Evolutionary conservation across 345 rosid species (phyloP).

Genomic region (Erucastrum elatum): DNA sequence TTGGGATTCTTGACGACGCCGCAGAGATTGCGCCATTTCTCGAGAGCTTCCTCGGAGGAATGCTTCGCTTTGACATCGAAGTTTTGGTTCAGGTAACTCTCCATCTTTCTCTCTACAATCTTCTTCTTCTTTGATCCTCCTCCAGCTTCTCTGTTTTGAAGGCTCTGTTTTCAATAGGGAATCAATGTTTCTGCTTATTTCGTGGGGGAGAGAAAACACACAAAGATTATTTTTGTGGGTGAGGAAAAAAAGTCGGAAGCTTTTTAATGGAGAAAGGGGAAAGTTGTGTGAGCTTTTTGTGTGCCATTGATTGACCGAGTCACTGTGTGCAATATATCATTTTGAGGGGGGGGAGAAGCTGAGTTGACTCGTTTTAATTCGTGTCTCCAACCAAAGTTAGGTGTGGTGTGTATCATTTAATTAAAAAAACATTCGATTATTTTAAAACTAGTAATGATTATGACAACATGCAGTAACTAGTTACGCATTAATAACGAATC

Average conservation of each 20-base stretch:
- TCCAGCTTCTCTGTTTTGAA: conserved; percentile 1
- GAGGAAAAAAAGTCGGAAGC: conserved; percentile 36
- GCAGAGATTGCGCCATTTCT: conserved; percentile 70
- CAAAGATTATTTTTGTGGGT: conserved; percentile 16
- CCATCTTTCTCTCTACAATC: conserved; percentile 44
- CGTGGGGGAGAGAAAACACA: not conserved
- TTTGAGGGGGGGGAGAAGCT: conserved; percentile 5
- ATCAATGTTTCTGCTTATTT: conserved; percentile 14
- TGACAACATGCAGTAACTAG: conserved; percentile 18
- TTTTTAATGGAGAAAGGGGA: conserved; percentile 23
- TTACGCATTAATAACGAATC: conserved; percentile 17
- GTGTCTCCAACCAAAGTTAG: conserved; percentile 18
- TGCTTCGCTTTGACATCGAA: conserved; percentile 74
- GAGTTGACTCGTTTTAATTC: conserved; percentile 41
- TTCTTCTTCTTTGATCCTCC: not conserved
- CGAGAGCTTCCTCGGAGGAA: conserved; percentile 60
- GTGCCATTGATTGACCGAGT: conserved; percentile 31
- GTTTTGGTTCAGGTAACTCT: conserved; percentile 60
- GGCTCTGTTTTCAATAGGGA: conserved; percentile 5
- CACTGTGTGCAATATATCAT: conserved; percentile 11
- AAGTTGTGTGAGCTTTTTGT: conserved; percentile 27
- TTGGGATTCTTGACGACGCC: conserved; percentile 87
- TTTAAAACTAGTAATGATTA: not conserved
- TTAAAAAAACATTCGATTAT: conserved; percentile 27
- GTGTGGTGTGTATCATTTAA: not conserved